Percentiles rank a stretch among this genome's conserved stretches.
These are phyloP conservation scores for Botrytis tulipae DNA, from an alignment of 2,329 filamentous ascomycete species.

Conservation along the genomic window DNA sequence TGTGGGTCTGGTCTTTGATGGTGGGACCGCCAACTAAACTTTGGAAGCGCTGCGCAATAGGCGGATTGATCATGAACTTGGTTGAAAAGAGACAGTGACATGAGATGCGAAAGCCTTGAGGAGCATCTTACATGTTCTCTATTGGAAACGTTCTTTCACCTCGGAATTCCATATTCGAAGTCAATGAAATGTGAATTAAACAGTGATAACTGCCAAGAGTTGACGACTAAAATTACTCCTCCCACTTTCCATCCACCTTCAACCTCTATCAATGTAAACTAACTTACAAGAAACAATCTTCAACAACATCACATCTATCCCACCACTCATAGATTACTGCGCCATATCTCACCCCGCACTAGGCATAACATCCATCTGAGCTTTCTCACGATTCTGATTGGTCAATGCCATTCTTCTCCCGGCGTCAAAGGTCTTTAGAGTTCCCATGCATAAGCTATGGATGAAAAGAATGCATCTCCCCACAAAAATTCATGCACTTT, in stretches of 20 bases:
- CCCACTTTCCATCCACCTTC: background rate
- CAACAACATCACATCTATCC: background rate
- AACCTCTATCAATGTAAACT: background rate
- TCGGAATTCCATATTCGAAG: background rate
- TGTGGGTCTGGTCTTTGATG: background rate
- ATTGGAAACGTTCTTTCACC: background rate
- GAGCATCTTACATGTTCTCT: too few species aligned
- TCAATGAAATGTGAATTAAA: background rate
- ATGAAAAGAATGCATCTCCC: background rate
- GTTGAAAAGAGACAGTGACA: too few species aligned
- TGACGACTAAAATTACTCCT: background rate
- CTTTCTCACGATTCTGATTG: background rate
- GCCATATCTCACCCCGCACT: background rate
- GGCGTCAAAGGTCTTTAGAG: background rate
- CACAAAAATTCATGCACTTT: background rate
- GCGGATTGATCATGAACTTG: background rate
- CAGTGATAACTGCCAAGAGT: background rate
- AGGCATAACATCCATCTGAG: background rate
- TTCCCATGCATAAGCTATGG: slow-evolving; percentile 1
- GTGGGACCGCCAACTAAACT: background rate
- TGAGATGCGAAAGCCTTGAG: background rate
- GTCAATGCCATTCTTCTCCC: background rate
- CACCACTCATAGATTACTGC: background rate
- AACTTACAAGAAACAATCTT: background rate
- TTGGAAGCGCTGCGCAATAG: background rate